Evolutionary conservation across 2,329 filamentous ascomycete species (phyloP).

Genomic region (Bipolaris gigantea): DNA sequence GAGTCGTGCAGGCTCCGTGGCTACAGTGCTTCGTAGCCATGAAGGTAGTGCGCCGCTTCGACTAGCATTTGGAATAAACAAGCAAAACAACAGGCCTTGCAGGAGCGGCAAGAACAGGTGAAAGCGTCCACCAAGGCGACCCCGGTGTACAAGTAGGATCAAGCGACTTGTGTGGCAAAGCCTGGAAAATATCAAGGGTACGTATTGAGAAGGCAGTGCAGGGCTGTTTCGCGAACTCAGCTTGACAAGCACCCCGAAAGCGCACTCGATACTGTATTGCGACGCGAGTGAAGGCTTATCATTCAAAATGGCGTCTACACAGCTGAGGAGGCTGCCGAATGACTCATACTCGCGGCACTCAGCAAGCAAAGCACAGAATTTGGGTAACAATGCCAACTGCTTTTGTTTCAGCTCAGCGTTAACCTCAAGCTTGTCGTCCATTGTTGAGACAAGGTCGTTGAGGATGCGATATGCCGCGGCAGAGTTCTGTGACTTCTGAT

Average conservation of each 20-base stretch:
- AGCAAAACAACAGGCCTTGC: conserved; percentile 57
- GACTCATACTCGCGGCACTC: conserved; percentile 58
- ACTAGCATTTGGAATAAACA: conserved; percentile 54
- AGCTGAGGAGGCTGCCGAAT: conserved; percentile 55
- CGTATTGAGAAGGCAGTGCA: conserved; percentile 25
- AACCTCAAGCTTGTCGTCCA: conserved; percentile 31
- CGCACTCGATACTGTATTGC: conserved; percentile 49
- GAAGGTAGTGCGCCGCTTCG: conserved; percentile 31
- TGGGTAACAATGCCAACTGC: conserved; percentile 34
- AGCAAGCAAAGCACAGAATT: conserved; percentile 26
- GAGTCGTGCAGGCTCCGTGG: conserved; percentile 26
- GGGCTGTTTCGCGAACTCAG: conserved; percentile 40
- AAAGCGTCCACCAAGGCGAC: conserved; percentile 61
- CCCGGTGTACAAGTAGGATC: conserved; percentile 60
- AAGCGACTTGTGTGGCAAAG: conserved; percentile 58
- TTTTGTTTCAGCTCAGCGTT: conserved; percentile 28
- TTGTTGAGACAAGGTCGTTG: conserved; percentile 29
- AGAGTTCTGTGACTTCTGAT: conserved; percentile 8
- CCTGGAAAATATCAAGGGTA: conserved; percentile 54
- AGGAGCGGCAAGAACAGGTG: conserved; percentile 61
- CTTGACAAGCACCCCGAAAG: conserved; percentile 42
- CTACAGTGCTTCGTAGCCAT: conserved; percentile 32
- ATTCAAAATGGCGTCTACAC: conserved; percentile 50
- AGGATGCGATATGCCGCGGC: conserved; percentile 29
- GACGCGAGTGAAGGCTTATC: conserved; percentile 45